phyloP scores from a whole-genome alignment of 2,329 filamentous ascomycete species.

The Blumeria hordei region DNA sequence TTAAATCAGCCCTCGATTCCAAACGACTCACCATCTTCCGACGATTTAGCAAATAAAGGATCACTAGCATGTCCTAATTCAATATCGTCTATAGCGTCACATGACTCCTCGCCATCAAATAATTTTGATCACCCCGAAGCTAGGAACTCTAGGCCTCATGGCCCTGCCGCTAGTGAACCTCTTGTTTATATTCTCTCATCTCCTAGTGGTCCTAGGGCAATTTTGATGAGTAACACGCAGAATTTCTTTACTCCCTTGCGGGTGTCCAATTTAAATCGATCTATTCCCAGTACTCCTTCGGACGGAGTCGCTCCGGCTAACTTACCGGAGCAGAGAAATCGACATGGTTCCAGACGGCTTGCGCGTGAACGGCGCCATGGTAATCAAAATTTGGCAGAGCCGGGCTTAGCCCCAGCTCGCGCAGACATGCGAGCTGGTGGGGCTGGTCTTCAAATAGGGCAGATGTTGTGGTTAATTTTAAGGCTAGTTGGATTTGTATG shows the following conservation, averaged over 20 bases:
- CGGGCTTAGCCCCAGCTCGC: slow-evolving; percentile 6
- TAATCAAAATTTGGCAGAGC: slow-evolving; percentile 4
- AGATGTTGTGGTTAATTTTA: slow-evolving; percentile 36
- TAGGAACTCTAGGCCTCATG: slow-evolving; percentile 4
- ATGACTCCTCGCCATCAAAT: neutral
- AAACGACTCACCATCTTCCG: neutral
- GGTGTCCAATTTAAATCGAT: slow-evolving; percentile 6
- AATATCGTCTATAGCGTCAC: slow-evolving; percentile 1
- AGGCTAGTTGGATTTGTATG: slow-evolving; percentile 35
- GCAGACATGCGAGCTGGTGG: slow-evolving; percentile 13
- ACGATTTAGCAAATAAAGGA: slow-evolving; percentile 3
- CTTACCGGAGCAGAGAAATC: slow-evolving; percentile 11
- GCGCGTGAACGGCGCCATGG: slow-evolving; percentile 6
- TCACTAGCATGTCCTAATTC: slow-evolving; percentile 4
- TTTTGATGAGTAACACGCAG: slow-evolving; percentile 29
- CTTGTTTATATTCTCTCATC: slow-evolving; percentile 38
- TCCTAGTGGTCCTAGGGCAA: slow-evolving; percentile 30
- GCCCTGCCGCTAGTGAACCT: slow-evolving; percentile 13
- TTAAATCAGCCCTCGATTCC: slow-evolving; percentile 6
- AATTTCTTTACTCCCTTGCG: slow-evolving; percentile 25
- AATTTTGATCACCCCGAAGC: neutral
- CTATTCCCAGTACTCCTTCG: neutral
- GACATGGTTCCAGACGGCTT: slow-evolving; percentile 5
- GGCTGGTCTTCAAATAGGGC: slow-evolving; percentile 20
- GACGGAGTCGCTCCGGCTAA: slow-evolving; percentile 3